Conservation (phyloP, 2,329 filamentous ascomycete species). For the Tolypocladium amazonense region DNA sequence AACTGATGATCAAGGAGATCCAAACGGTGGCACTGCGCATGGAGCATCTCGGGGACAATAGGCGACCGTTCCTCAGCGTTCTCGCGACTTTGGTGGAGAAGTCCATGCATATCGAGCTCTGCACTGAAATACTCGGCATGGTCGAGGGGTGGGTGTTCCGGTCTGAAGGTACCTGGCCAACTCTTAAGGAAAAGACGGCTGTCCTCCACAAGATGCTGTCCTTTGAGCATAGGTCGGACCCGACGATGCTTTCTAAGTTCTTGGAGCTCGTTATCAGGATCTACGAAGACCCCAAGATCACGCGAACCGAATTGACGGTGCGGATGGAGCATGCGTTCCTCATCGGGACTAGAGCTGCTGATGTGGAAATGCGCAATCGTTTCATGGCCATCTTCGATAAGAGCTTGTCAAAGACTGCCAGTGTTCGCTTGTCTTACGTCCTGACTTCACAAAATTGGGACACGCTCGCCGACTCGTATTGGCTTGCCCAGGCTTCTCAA, state of each 20-base stretch:
- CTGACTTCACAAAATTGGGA: conserved; percentile 95
- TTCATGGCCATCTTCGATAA: conserved; percentile 96
- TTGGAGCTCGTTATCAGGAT: conserved; percentile 93
- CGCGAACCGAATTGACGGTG: conserved; percentile 88
- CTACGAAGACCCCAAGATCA: conserved; percentile 95
- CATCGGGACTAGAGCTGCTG: conserved; percentile 83
- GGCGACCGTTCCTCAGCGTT: conserved; percentile 88
- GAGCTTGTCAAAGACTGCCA: conserved; percentile 86
- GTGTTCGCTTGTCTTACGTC: conserved; percentile 79
- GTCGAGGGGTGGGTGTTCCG: conserved; percentile 95
- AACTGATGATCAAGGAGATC: conserved; percentile 88
- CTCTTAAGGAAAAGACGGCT: conserved; percentile 96
- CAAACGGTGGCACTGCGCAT: conserved; percentile 88
- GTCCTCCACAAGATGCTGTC: conserved; percentile 98
- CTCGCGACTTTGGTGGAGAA: conserved; percentile 92
- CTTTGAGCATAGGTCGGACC: conserved; percentile 78
- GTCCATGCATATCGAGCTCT: conserved; percentile 76
- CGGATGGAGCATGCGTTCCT: conserved; percentile 97
- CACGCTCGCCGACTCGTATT: conserved; percentile 87
- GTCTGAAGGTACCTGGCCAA: conserved; percentile 90
- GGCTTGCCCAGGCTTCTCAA: conserved; percentile 91
- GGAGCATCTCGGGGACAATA: conserved; percentile 81
- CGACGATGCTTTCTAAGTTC: conserved; percentile 83
- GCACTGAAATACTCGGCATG: conserved; percentile 86
- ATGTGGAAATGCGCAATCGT: conserved; percentile 92